Evolutionary conservation across 257 asterid species (phyloP), one percentile per base, ranked within the genome.

Genomic region (Agastache rugosa): DNA sequence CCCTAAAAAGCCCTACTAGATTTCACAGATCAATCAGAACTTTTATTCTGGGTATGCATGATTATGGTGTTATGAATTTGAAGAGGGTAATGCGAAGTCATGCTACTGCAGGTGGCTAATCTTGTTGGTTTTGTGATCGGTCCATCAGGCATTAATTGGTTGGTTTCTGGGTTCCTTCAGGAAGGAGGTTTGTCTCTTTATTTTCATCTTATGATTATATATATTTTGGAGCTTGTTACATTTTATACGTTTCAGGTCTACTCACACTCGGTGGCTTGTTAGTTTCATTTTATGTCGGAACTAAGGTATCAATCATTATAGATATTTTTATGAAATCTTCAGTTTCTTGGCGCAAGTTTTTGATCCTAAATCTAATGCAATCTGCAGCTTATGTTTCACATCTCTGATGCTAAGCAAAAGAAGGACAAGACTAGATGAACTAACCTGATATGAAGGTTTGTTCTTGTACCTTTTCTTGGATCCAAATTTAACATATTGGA

Each of bases 101-200:
- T 66, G 67, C 55, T 77, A 53, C 50, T 77, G 78, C 87, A 94
- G 97, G 95, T 92, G 78, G 99, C 97, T 58, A 94, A 94, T 81
- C 97, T 94, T 69, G 96, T 92, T 29, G 99, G 97, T 35, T 94
- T 94, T 82, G 99, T 94, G 34, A 90, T 94, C 25, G 99, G 99
- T 17, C 97, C 99, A 60, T 92, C 37, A 31, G 37, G 37, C 37
- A 31, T 31, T 31, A 31, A 31, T 31, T 31, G 37, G 99, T 81
- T 94, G 85, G 80, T 87, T 76, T 87, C 96, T 25, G 87, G 78
- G 51, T 92, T 94, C 83, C 87, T 90, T 70, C 84, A 62, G 44
- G 78, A 83, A 85, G 85, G 83, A 85, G 97, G 97, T 91, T 20
- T 6, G 83, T 72, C 59, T 73, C 60, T 75, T 55, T 68, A 64